Percentiles rank a stretch among this genome's conserved stretches.
phyloP scores from a whole-genome alignment of 2,329 filamentous ascomycete genomes.

The Diaporthe aspalathi region DNA sequence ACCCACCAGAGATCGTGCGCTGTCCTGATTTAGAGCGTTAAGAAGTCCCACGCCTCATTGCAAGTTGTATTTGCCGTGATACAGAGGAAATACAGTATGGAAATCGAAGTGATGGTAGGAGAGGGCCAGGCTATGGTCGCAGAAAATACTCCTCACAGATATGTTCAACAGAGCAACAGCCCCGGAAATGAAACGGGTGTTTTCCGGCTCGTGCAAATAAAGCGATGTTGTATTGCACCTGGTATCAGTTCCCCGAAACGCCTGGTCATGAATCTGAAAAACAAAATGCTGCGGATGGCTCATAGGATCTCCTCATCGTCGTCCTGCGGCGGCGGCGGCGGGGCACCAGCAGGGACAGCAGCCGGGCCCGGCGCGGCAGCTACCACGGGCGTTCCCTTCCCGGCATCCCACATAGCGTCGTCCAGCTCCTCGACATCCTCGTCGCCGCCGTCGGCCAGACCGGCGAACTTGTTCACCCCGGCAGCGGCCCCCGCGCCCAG shows the following conservation, averaged over 20 bases:
- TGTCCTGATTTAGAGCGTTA: no score
- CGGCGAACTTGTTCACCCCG: slow-evolving; percentile 36
- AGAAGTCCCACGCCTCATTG: no score
- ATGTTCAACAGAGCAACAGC: not conserved
- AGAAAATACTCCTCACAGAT: not conserved
- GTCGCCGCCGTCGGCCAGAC: slow-evolving; percentile 39
- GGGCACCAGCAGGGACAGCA: not conserved
- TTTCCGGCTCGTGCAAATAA: not conserved
- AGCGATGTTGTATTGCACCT: slow-evolving; percentile 30
- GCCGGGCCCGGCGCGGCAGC: not conserved
- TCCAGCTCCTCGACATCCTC: slow-evolving; percentile 35
- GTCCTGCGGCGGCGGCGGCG: slow-evolving; percentile 19
- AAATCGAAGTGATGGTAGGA: not conserved
- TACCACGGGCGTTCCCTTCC: slow-evolving; percentile 20
- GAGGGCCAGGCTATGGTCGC: not conserved
- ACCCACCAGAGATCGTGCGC: no score
- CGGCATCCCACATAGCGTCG: slow-evolving; percentile 43
- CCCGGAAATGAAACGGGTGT: rapidly evolving
- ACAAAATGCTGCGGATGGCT: slow-evolving; percentile 26
- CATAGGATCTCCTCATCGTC: slow-evolving; percentile 38
- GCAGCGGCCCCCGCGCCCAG: slow-evolving; percentile 39
- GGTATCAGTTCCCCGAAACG: slow-evolving; percentile 38
- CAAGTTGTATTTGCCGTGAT: not conserved
- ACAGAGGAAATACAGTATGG: not conserved
- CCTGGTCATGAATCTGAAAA: slow-evolving; percentile 30